Evolutionary conservation across 345 rosid species (phyloP).

Genomic region (Hypericum perforatum): DNA sequence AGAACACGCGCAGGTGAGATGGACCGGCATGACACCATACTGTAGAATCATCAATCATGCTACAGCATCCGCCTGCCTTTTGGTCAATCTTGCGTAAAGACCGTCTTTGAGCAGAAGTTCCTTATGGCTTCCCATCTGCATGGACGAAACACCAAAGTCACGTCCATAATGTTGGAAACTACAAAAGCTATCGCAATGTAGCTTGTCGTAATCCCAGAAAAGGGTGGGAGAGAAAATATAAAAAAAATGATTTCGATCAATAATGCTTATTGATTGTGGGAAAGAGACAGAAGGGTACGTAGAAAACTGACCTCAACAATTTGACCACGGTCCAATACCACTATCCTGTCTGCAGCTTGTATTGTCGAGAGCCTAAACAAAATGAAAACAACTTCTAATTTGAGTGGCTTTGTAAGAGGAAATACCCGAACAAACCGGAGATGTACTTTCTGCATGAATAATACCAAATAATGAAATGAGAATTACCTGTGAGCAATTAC

Average conservation of each 20-base stretch:
- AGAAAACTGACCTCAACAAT: constrained; percentile 54
- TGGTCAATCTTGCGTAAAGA: constrained; percentile 66
- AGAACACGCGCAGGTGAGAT: no score
- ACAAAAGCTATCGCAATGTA: constrained; percentile 5
- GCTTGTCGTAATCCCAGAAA: no score
- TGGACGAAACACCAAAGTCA: background rate
- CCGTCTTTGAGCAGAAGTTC: constrained; percentile 74
- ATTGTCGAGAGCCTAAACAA: constrained; percentile 75
- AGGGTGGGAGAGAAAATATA: background rate
- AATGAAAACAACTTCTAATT: constrained; percentile 11
- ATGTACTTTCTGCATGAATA: no score
- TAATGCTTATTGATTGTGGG: background rate
- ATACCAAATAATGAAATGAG: background rate
- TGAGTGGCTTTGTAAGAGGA: background rate
- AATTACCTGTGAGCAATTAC: constrained; percentile 82
- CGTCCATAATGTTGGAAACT: no score
- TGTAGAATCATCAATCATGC: constrained; percentile 27
- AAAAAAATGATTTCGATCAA: background rate
- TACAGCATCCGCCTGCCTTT: constrained; percentile 81
- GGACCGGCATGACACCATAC: no score
- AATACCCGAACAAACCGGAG: no score
- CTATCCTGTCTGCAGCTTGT: constrained; percentile 85
- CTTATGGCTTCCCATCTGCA: constrained; percentile 71
- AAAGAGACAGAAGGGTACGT: background rate
- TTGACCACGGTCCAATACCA: constrained; percentile 76